Evolutionary conservation across 176 grass and related monocot genomes (phyloP).

Genomic region (Ensete glaucum): DNA sequence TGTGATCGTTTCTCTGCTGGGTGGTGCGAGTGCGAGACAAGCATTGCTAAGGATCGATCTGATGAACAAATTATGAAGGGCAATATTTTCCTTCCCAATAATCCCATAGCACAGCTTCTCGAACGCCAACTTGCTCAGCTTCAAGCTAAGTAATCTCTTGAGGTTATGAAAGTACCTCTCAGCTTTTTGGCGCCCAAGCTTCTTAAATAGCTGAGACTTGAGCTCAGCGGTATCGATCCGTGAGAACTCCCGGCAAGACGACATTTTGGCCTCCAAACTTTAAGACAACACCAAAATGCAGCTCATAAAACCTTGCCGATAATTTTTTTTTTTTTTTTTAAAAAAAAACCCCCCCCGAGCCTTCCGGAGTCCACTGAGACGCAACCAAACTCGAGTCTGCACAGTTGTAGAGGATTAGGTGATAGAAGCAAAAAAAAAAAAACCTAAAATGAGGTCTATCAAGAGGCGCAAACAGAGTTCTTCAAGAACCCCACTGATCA

Average conservation of each 20-base stretch:
- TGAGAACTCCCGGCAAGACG: conserved; percentile 35
- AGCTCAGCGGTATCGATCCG: conserved; percentile 54
- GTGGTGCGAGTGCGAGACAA: conserved; percentile 40
- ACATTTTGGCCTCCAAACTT: conserved; percentile 26
- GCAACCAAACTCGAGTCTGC: not conserved
- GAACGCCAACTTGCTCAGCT: conserved; percentile 59
- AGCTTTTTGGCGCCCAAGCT: conserved; percentile 46
- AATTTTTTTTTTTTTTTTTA: no score
- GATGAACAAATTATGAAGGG: conserved; percentile 63
- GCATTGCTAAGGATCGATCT: conserved; percentile 61
- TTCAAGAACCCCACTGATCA: not conserved
- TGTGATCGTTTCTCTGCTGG: conserved; percentile 43
- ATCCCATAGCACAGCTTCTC: conserved; percentile 37
- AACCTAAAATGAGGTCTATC: not conserved
- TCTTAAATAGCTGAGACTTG: conserved; percentile 53
- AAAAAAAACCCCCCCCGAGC: not conserved
- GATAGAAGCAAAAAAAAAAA: not conserved
- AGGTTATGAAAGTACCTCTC: conserved; percentile 55
- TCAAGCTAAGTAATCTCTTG: conserved; percentile 52
- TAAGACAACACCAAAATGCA: not conserved
- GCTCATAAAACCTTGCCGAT: not conserved
- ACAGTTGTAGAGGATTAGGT: not conserved
- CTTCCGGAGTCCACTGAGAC: not conserved
- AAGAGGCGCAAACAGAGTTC: not conserved
- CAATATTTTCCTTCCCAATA: conserved; percentile 68